A percentile compares a stretch with the other conserved stretches of the same genome.
These are phyloP conservation scores for Murraya paniculata DNA, from an alignment of 345 rosid species.

Conservation along the genomic window DNA sequence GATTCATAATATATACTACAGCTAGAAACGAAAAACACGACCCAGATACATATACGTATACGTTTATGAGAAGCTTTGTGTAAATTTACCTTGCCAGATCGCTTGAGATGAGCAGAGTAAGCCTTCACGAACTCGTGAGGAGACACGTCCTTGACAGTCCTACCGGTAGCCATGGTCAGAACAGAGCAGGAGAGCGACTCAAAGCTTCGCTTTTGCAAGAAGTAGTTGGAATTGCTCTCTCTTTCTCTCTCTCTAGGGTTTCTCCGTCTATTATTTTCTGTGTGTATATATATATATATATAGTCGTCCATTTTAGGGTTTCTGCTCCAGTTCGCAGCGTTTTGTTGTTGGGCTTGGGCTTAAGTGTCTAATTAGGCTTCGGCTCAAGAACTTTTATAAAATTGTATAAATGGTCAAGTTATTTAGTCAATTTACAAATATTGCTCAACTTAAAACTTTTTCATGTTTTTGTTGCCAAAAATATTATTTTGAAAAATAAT, in stretches of 20 bases:
- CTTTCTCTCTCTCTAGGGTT: constrained; percentile 27
- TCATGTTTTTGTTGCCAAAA: no score
- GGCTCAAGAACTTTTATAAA: not conserved
- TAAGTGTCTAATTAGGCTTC: not conserved
- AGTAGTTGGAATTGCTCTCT: constrained; percentile 15
- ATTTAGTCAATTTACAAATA: no score
- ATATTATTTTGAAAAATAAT: no score
- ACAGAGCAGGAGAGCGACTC: constrained; percentile 5
- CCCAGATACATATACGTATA: not conserved
- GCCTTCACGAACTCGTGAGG: constrained; percentile 88
- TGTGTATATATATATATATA: constrained; percentile 24
- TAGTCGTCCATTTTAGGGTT: constrained; percentile 32
- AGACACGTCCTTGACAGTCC: constrained; percentile 75
- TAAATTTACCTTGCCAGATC: constrained; percentile 71
- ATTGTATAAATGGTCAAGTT: no score
- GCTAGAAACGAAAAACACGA: not conserved
- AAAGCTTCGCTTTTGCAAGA: not conserved
- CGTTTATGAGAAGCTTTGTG: not conserved
- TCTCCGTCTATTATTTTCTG: not conserved
- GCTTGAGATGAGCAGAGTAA: constrained; percentile 79
- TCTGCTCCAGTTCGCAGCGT: not conserved
- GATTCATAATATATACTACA: not conserved
- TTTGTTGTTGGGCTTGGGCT: not conserved
- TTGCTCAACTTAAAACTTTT: no score
- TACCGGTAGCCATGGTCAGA: constrained; percentile 50